Conservation (phyloP, 352 stramenopile genomes). For the Phytopythium chamaehyphon region DNA sequence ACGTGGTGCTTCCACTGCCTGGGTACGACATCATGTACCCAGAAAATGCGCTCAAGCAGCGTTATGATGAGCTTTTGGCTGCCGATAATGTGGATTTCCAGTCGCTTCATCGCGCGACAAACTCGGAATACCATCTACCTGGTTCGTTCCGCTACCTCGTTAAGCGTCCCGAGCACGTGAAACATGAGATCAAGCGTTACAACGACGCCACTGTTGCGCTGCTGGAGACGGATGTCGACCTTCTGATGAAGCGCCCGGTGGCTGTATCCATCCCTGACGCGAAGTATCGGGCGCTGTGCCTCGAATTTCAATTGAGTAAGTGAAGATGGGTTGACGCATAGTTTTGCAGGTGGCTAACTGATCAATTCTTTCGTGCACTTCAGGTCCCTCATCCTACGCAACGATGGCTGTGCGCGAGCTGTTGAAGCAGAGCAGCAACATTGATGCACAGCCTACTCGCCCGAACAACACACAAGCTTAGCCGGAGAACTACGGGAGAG, state of each 20-base stretch:
- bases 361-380: not conserved
- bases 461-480: constrained; percentile 2
- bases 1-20: constrained; percentile 96
- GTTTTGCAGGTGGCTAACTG: not conserved
- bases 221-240: constrained; percentile 92
- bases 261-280: constrained; percentile 55
- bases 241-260: constrained; percentile 26
- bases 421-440: constrained; percentile 90
- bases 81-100: constrained; percentile 68
- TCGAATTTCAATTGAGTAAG: constrained; percentile 78
- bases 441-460: constrained; percentile 51
- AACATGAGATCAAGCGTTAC: constrained; percentile 91
- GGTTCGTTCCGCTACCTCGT: constrained; percentile 94
- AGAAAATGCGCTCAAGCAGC: constrained; percentile 70
- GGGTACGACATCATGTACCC: constrained; percentile 90
- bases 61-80: constrained; percentile 59
- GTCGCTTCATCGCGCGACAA: constrained; percentile 55
- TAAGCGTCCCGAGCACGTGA: constrained; percentile 85
- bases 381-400: constrained; percentile 90
- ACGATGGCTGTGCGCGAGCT: constrained; percentile 96
- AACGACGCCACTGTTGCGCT: constrained; percentile 90
- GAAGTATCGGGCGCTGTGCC: constrained; percentile 63
- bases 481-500: no score
- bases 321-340: not conserved
- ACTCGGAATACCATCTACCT: constrained; percentile 89